Percentiles rank a stretch among this genome's conserved stretches.
These are phyloP conservation scores for Lyophyllum decastes DNA, from an alignment of 768 basidiomycete species.

Conservation along the genomic window DNA sequence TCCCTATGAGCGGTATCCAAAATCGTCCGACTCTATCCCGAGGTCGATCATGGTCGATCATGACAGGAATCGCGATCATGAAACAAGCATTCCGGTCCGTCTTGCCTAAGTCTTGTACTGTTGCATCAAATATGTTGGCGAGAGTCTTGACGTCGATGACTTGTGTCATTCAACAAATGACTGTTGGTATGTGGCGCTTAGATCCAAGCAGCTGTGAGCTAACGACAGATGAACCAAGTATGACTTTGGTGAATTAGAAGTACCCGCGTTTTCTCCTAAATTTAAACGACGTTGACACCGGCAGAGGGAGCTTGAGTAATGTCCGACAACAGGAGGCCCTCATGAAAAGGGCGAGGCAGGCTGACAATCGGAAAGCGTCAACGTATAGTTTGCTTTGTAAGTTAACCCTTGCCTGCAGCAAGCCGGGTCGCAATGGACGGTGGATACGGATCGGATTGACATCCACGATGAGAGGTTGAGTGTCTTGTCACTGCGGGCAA, in stretches of 20 bases:
- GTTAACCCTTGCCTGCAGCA: no score
- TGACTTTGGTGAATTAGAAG: background rate
- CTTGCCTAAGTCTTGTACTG: background rate
- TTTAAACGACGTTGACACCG: background rate
- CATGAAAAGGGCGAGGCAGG: background rate
- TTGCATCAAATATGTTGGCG: background rate
- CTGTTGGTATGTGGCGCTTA: background rate
- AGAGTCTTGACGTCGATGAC: background rate
- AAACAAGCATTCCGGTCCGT: background rate
- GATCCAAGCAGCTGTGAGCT: background rate
- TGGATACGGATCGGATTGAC: background rate
- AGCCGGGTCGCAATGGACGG: no score
- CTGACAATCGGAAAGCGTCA: no score
- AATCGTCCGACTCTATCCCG: background rate
- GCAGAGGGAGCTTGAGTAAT: background rate
- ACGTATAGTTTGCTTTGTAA: no score
- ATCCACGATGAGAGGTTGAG: background rate
- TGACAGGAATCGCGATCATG: background rate
- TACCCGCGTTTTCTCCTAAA: background rate
- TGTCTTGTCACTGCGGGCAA: background rate
- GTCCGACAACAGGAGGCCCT: background rate
- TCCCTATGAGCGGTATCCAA: background rate
- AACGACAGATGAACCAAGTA: background rate
- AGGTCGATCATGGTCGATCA: background rate
- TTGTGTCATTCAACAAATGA: background rate